A percentile compares a stretch with the other conserved stretches of the same genome.
phyloP scores from a whole-genome alignment of 305 asterid species.

The Fraxinus greggii region DNA sequence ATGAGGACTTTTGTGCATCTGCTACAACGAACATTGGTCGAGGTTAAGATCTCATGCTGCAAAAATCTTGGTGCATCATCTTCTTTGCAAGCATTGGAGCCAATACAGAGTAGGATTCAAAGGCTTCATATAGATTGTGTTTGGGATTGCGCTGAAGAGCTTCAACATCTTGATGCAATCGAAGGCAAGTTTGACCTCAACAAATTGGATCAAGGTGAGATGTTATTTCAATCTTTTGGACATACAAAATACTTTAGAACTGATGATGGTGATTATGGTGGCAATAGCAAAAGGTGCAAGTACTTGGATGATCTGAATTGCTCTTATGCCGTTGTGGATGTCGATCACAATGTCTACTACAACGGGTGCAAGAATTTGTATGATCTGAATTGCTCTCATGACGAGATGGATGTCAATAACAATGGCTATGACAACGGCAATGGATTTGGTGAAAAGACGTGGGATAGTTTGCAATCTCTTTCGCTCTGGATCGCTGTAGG shows the following conservation, averaged over 20 bases:
- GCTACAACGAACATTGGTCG: constrained; percentile 56
- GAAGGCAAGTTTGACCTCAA: constrained; percentile 49
- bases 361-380: constrained; percentile 18
- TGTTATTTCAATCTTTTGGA: constrained; percentile 8
- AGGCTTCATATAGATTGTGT: constrained; percentile 79
- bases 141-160: constrained; percentile 54
- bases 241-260: constrained; percentile 9
- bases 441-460: constrained; percentile 41
- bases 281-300: constrained; percentile 34
- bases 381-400: constrained; percentile 43
- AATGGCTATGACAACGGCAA: constrained; percentile 29
- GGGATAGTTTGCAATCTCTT: constrained; percentile 59
- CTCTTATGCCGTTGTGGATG: constrained; percentile 3
- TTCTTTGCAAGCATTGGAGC: constrained; percentile 72
- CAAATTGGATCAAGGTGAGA: constrained; percentile 19
- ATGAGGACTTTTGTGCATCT: constrained; percentile 71
- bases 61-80: constrained; percentile 59
- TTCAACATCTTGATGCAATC: constrained; percentile 38
- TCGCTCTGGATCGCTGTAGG: constrained; percentile 90
- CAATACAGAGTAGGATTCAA: constrained; percentile 62
- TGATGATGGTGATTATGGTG: constrained; percentile 25
- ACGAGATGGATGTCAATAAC: constrained; percentile 23
- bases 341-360: constrained; percentile 3
- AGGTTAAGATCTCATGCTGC: constrained; percentile 79
- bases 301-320: constrained; percentile 27